Percentiles rank a stretch among this genome's conserved stretches.
Conservation (phyloP, 306 rosid genomes). For the Abrus pulchellus region DNA sequence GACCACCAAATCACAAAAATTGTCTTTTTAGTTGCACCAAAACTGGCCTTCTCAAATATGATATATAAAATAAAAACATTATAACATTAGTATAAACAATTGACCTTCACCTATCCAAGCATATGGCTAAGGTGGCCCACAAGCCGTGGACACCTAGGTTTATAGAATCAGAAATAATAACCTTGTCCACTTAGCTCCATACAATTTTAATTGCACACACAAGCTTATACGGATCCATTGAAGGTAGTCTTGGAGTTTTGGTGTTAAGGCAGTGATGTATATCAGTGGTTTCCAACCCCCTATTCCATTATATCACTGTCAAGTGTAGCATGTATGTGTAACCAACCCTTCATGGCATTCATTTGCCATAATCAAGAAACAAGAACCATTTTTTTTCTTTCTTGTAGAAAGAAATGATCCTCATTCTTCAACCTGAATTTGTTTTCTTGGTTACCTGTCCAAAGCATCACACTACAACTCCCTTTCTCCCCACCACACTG, state of each 20-base stretch:
- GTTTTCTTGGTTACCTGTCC: constrained; percentile 45
- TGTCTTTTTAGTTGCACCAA: neutral
- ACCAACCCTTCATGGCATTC: constrained; percentile 1
- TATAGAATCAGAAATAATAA: constrained; percentile 16
- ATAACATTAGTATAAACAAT: neutral
- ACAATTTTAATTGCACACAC: constrained; percentile 19
- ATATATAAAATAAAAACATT: neutral
- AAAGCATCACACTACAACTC: constrained; percentile 36
- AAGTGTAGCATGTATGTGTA: neutral
- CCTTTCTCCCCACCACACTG: constrained; percentile 45
- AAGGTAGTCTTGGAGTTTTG: constrained; percentile 11
- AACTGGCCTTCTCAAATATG: neutral
- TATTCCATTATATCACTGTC: constrained; percentile 27
- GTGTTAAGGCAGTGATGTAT: constrained; percentile 2
- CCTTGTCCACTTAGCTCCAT: constrained; percentile 18
- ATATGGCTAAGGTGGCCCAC: constrained; percentile 34
- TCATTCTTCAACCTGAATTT: constrained; percentile 37
- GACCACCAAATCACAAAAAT: neutral
- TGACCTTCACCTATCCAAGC: constrained; percentile 6
- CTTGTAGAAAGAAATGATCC: neutral
- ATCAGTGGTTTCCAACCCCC: constrained; percentile 30
- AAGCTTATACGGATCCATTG: constrained; percentile 14
- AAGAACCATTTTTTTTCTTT: neutral
- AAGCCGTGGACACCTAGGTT: neutral
- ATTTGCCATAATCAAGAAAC: constrained; percentile 12